phyloP scores from a whole-genome alignment of 2,329 filamentous ascomycete genomes.

The Fusarium sp. region DNA sequence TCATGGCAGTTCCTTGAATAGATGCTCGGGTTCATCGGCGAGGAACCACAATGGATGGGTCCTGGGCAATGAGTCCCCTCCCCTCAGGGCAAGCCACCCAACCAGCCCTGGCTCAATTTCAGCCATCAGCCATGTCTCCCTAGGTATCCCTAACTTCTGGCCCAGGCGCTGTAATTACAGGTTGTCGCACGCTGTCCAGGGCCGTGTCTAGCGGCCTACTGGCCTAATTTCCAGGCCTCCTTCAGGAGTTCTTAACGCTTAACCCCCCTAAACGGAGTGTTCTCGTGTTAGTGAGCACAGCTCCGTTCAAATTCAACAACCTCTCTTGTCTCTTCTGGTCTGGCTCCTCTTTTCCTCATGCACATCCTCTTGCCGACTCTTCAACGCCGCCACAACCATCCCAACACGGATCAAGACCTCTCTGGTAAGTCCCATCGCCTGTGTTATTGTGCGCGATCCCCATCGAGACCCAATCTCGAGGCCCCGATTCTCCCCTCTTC shows the following conservation, averaged over 20 bases:
- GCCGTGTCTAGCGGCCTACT: constrained; percentile 1
- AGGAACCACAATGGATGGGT: constrained; percentile 29
- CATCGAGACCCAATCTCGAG: constrained; percentile 39
- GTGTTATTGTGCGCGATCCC: constrained; percentile 50
- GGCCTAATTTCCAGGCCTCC: constrained; percentile 12
- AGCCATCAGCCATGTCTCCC: constrained; percentile 6
- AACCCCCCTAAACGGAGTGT: constrained; percentile 13
- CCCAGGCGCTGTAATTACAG: constrained; percentile 17
- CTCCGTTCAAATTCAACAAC: constrained; percentile 52
- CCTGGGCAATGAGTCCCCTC: constrained; percentile 20
- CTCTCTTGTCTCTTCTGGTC: constrained; percentile 41
- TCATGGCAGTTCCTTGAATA: constrained; percentile 18
- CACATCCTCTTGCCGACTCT: constrained; percentile 51
- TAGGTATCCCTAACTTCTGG: neutral
- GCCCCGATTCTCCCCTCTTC: constrained; percentile 38
- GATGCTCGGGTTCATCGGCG: constrained; percentile 25
- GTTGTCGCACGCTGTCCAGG: neutral
- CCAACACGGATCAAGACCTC: constrained; percentile 45
- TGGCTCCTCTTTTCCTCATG: constrained; percentile 57
- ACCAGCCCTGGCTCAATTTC: constrained; percentile 36
- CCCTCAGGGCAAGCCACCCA: constrained; percentile 33
- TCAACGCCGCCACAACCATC: constrained; percentile 48
- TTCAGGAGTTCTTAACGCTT: constrained; percentile 17
- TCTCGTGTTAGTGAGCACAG: constrained; percentile 42
- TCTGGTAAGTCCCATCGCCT: constrained; percentile 51